Evolutionary conservation across 139 green algal genomes (phyloP).

Genomic region (Tetraselmis chui): DNA sequence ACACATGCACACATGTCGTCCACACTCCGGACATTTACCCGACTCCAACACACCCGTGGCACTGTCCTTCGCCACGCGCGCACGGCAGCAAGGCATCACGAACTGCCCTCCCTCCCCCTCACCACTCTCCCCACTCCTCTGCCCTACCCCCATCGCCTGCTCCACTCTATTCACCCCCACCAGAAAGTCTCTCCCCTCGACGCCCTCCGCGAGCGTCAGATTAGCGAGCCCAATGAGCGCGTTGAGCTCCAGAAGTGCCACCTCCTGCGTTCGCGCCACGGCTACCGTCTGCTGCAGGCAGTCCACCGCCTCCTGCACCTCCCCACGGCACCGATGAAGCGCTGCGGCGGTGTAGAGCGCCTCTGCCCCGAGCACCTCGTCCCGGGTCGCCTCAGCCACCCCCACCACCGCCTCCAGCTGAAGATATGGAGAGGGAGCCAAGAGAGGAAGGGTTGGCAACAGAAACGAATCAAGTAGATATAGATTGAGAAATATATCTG

Average conservation of each 20-base stretch:
- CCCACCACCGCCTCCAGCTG: conserved; percentile 74
- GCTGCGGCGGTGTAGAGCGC: conserved; percentile 69
- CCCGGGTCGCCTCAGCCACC: conserved; percentile 26
- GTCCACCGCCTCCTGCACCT: conserved; percentile 73
- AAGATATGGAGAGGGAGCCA: too few species aligned
- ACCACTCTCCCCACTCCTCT: conserved; percentile 75
- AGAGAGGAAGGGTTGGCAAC: too few species aligned
- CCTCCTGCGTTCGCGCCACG: conserved; percentile 17
- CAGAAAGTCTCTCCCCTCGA: conserved; percentile 66
- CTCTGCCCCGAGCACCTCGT: conserved; percentile 77
- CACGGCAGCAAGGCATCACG: conserved; percentile 97
- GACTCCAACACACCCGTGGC: conserved; percentile 63
- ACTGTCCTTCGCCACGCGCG: conserved; percentile 86
- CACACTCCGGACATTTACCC: neutral
- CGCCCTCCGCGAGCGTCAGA: neutral
- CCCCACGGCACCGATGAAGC: conserved; percentile 78
- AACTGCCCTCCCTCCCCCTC: conserved; percentile 91
- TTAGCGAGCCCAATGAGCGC: neutral
- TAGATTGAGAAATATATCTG: too few species aligned
- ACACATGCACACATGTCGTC: too few species aligned
- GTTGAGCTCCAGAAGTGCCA: neutral
- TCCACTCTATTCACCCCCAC: conserved; percentile 75
- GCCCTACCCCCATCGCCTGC: conserved; percentile 24
- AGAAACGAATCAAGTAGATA: too few species aligned
- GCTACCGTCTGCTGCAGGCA: conserved; percentile 93